Evolutionary conservation across 352 stramenopile genomes (phyloP), one percentile per base, ranked within the genome.

Genomic region (Phytopythium montanum): DNA sequence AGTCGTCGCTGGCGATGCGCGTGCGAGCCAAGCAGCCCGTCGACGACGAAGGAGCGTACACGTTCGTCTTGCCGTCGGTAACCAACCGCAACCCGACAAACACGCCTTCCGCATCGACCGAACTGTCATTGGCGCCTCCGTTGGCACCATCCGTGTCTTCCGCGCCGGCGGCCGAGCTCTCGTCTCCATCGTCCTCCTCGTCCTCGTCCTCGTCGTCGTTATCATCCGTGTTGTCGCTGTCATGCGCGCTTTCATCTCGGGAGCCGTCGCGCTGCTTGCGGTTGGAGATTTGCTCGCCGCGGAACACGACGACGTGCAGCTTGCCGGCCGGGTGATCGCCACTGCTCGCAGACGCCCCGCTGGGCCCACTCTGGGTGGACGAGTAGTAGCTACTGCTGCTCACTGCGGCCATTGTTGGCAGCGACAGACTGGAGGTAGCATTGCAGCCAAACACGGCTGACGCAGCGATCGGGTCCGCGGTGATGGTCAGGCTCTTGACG

Each of bases 371-470:
- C 28, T 84, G 82, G 28, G 84, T 66, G 10, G 81, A 80, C 54
- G 92, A 89, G 65, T 94, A 84, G 54, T 94, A 81, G 46, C 58
- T 82, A 19, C 76, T 76, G 19, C 92, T 92, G 28, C 93, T 75
- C n/a, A 94, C 76, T 8, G 85, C 82, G 26, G 85, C 83, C 62
- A 95, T 92, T 10, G 52, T 49, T 1, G 87, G 87, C 42, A 94
- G 70, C 33, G 84, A 94, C 46, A 95, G 64, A 64, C 81, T 94
- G 10, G 85, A 92, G 31, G 87, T 95, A 18, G 87, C 87, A 48
- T 90, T 95, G 64, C 85, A 94, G 25, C 87, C 87, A 60, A 95
- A 95, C 18, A 95, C 87, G 1, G 87, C 87, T 4, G 87, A 95
- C 12, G 87, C 87, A 3, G 87, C 87, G 28, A 95, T 86, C 0